Base-by-base conservation (phyloP, 2,329 filamentous ascomycete species). In the Pezicula neosporulosa region DNA sequence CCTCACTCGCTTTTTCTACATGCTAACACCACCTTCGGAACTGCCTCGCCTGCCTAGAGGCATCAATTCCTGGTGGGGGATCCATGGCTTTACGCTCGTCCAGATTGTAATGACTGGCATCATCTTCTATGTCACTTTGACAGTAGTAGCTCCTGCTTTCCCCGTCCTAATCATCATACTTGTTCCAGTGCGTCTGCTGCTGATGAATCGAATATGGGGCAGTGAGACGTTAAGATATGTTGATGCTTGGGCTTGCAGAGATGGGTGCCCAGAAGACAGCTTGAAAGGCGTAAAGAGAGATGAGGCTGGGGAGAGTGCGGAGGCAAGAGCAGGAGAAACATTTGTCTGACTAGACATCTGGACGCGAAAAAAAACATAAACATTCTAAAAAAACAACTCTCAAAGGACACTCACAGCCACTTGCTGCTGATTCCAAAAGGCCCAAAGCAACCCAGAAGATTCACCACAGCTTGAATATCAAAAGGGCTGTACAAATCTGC, bases 91-190 rank as follows among this genome's bases (percentile, higher is more conserved):
- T 64, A 86, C 82, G 0, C 48, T 81, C 1, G 66, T 77, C 0
- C 81, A 86, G 63, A 76, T 86, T 21, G 56, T 79, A 2, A 66
- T 83, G 42, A 84, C 83, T 3, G 75, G 76, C 0, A 71, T 77
- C 4, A 78, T 86, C n/a, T 86, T 86, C 59, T 77, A 80, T 33
- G 67, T 85, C 15, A 86, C 82, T 0, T 70, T 86, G 47, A 86
- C 82, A 0, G 74, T 78, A n/a, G 82, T 77, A 0, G 82, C 82
- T 0, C 81, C 82, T 0, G 81, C 77, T 0, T 86, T 86, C 56
- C 83, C 83, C 1, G 68, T 87, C 7, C 74, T 86, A 24, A 84
- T 87, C 53, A 80, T 86, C 48, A 73, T 77, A 6, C 65, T 86
- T n/a, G 82, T 87, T 1, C 83, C 83, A 0, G 71, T 83, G n/a